Percentiles rank a stretch among this genome's conserved stretches.
phyloP scores from a whole-genome alignment of 495 filamentous ascomycete species.

The Choiromyces venosus region DNA sequence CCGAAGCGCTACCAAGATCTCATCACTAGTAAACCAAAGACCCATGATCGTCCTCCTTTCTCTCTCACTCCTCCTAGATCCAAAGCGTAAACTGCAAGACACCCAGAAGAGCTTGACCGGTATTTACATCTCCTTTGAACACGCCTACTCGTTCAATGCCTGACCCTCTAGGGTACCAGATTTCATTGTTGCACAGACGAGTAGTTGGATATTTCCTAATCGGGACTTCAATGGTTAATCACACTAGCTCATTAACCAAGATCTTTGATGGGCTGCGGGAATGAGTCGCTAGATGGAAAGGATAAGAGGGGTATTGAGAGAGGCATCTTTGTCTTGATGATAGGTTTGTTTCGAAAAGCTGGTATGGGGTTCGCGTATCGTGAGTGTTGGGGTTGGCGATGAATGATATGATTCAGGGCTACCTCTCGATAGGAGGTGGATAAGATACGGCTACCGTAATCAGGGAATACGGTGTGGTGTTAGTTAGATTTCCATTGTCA shows the following conservation, averaged over 20 bases:
- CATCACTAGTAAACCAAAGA: neutral
- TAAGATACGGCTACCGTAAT: too few relatives aligned
- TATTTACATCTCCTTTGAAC: neutral
- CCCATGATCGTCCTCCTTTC: neutral
- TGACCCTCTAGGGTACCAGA: neutral
- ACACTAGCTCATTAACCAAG: neutral
- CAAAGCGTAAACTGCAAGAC: neutral
- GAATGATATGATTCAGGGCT: too few relatives aligned
- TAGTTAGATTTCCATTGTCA: too few relatives aligned
- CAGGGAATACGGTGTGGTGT: too few relatives aligned
- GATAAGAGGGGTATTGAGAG: neutral
- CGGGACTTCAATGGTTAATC: conserved; percentile 22
- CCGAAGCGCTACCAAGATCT: neutral
- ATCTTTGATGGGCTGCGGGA: neutral
- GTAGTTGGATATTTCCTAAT: conserved; percentile 25
- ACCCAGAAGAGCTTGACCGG: neutral
- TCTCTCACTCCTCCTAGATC: neutral
- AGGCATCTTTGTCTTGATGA: neutral
- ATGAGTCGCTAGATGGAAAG: neutral
- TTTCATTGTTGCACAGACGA: neutral
- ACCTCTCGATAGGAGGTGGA: too few relatives aligned
- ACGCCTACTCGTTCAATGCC: neutral
- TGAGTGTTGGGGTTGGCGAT: too few relatives aligned
- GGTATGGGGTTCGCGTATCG: too few relatives aligned
- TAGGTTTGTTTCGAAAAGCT: neutral